Conservation (phyloP, 2,329 filamentous ascomycete species). For the Pyricularia grisea region DNA sequence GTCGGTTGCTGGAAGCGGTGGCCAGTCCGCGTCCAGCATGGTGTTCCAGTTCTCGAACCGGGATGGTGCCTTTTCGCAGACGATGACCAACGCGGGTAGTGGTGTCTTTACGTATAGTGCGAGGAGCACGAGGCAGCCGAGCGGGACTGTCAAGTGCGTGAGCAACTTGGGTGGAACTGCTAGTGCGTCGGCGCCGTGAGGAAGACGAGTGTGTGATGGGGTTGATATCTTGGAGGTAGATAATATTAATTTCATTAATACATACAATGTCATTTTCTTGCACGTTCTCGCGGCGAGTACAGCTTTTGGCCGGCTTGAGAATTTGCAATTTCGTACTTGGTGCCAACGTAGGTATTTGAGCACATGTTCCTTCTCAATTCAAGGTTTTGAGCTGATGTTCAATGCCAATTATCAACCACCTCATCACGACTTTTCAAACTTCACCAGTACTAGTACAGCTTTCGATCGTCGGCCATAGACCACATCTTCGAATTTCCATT, state of each 20-base stretch:
- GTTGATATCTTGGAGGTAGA: not conserved
- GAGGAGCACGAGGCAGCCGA: slow-evolving; percentile 1
- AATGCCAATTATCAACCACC: no score
- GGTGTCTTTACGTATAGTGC: not conserved
- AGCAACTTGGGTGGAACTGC: slow-evolving; percentile 3
- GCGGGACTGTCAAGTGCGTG: not conserved
- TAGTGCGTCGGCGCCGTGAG: not conserved
- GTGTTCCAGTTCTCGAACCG: slow-evolving; percentile 3
- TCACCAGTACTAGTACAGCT: no score
- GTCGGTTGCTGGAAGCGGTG: not conserved
- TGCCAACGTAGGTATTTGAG: no score
- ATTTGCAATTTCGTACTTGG: no score
- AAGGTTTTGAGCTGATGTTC: no score
- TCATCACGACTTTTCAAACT: no score
- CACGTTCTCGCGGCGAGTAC: no score
- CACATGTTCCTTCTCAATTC: no score
- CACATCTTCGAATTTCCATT: no score
- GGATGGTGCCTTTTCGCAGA: slow-evolving; percentile 1
- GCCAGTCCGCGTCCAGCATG: not conserved
- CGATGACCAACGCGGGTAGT: not conserved
- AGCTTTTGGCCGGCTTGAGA: no score
- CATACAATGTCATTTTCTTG: not conserved
- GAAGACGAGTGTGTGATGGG: not conserved
- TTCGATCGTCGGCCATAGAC: no score
- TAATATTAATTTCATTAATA: not conserved